These are phyloP conservation scores for Phytopythium mirpurense DNA, from an alignment of 352 stramenopile genomes.

Conservation along the genomic window DNA sequence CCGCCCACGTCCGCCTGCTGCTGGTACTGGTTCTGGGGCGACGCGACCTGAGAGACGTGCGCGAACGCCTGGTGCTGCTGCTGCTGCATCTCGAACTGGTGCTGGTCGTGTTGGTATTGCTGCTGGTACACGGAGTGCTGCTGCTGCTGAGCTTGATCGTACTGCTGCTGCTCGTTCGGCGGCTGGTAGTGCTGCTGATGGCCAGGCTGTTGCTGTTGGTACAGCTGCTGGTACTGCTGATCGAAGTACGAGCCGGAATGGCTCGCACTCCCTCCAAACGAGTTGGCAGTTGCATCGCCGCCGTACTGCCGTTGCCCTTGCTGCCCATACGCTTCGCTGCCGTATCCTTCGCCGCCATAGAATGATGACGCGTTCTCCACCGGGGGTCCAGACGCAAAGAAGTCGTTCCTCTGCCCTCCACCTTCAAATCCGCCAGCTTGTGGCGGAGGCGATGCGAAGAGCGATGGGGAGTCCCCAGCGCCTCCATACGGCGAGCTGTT, in stretches of 20 bases:
- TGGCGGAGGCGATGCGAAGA: slow-evolving; percentile 9
- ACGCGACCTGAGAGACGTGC: slow-evolving; percentile 1
- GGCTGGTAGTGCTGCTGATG: slow-evolving; percentile 8
- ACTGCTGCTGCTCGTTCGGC: slow-evolving; percentile 5
- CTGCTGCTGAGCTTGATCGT: slow-evolving; percentile 5
- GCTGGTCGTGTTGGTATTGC: slow-evolving; percentile 10
- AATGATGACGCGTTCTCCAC: background rate
- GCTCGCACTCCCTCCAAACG: background rate
- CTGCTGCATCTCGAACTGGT: slow-evolving; percentile 6
- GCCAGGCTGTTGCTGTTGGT: slow-evolving; percentile 13
- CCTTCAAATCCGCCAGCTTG: slow-evolving; percentile 9
- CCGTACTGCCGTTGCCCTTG: slow-evolving; percentile 6
- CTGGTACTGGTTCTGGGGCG: slow-evolving; percentile 1
- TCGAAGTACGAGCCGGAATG: background rate
- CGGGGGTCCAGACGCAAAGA: slow-evolving; percentile 6
- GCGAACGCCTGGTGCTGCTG: slow-evolving; percentile 5
- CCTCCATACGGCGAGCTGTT: background rate
- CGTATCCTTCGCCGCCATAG: background rate
- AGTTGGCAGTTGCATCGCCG: background rate
- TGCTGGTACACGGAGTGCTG: slow-evolving; percentile 4
- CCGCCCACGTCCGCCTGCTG: background rate
- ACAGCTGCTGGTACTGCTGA: slow-evolving; percentile 8
- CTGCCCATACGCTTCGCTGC: slow-evolving; percentile 1
- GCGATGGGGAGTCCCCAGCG: slow-evolving; percentile 9
- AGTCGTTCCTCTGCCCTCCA: slow-evolving; percentile 3